Evolutionary conservation across 148 eudicot species (phyloP).

Genomic region (Linanthus parryae): DNA sequence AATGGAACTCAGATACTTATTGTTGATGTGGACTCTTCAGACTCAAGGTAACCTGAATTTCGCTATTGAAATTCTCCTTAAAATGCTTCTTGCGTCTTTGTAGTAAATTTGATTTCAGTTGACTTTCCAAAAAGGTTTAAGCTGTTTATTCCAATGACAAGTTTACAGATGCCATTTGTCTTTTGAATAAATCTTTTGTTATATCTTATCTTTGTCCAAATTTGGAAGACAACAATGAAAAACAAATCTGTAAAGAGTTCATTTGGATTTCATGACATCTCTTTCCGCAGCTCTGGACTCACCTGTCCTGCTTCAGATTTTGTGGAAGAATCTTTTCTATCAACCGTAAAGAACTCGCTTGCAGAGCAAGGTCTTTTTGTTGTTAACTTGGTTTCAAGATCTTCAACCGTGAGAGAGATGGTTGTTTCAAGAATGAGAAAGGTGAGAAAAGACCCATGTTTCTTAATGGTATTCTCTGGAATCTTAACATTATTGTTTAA

Average conservation of each 20-base stretch:
- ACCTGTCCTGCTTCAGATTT: slow-evolving; percentile 90
- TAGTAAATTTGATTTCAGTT: too few species aligned
- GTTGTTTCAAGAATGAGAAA: slow-evolving; percentile 63
- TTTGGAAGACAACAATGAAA: too few species aligned
- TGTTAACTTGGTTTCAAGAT: slow-evolving; percentile 84
- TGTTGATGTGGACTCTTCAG: slow-evolving; percentile 92
- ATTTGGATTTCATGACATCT: not conserved
- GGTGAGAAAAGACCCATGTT: slow-evolving; percentile 36
- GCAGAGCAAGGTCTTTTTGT: slow-evolving; percentile 83
- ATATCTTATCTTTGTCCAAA: too few species aligned
- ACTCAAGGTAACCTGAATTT: slow-evolving; percentile 45
- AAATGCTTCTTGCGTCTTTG: not conserved
- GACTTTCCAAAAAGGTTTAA: too few species aligned
- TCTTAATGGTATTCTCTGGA: slow-evolving; percentile 3
- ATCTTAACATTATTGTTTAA: too few species aligned
- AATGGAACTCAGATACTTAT: slow-evolving; percentile 51
- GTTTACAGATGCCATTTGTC: too few species aligned
- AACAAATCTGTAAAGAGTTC: too few species aligned
- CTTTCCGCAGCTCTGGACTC: slow-evolving; percentile 72
- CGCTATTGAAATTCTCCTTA: not conserved
- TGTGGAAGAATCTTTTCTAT: slow-evolving; percentile 72
- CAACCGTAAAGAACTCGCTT: slow-evolving; percentile 45
- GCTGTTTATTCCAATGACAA: too few species aligned
- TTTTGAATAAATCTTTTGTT: too few species aligned
- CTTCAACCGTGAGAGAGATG: slow-evolving; percentile 54